Percentiles rank a stretch among this genome's conserved stretches.
Evolutionary conservation across 106 monocot genomes (phyloP).

Genomic region (Dioscorea zingiberensis): DNA sequence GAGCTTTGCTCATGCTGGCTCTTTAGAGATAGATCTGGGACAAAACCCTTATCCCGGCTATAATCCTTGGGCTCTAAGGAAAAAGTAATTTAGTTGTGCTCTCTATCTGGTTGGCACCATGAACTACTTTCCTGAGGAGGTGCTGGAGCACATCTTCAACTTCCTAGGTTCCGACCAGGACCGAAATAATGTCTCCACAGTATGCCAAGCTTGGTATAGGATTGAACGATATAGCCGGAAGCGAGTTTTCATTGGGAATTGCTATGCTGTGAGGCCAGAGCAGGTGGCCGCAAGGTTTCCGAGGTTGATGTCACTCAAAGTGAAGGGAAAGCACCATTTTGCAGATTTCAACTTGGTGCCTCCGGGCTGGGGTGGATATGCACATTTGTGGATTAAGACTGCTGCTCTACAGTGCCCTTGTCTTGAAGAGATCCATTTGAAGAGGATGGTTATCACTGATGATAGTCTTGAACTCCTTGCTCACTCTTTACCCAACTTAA

Average conservation of each 20-base stretch:
- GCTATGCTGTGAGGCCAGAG: conserved; percentile 23
- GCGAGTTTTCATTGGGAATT: conserved; percentile 25
- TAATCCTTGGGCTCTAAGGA: no score
- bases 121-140: conserved; percentile 39
- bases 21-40: no score
- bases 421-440: conserved; percentile 26
- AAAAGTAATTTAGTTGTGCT: no score
- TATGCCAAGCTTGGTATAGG: conserved; percentile 33
- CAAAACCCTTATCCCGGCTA: no score
- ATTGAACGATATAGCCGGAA: conserved; percentile 22
- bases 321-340: conserved; percentile 38
- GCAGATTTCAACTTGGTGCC: conserved; percentile 32
- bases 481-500: conserved; percentile 20
- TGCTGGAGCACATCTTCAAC: conserved; percentile 36
- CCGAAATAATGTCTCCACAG: conserved; percentile 24
- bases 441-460: conserved; percentile 39
- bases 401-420: conserved; percentile 10
- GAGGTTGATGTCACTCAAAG: conserved; percentile 6
- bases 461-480: conserved; percentile 23
- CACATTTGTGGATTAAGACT: conserved; percentile 21
- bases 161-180: conserved; percentile 32
- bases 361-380: conserved; percentile 20
- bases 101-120: conserved; percentile 2
- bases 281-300: conserved; percentile 19
- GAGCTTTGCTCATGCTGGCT: no score